phyloP scores from a whole-genome alignment of 73 alveolate species.

The Breviolum minutum region DNA sequence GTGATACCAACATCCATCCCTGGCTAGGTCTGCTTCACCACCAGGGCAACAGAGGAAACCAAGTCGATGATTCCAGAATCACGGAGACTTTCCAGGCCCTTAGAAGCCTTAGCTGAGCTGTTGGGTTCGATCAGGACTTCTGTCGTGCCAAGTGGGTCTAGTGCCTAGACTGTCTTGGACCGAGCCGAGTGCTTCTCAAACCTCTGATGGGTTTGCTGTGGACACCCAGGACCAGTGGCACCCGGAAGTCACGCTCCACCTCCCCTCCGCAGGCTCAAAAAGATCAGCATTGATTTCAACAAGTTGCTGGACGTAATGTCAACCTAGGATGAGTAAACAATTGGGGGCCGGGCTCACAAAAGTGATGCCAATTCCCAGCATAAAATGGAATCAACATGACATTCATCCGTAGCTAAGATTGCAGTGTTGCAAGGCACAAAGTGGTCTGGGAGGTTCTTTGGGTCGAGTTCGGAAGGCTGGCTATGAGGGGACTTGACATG shows the following conservation, averaged over 20 bases:
- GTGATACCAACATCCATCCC: background rate
- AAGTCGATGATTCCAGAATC: background rate
- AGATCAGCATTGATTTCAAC: background rate
- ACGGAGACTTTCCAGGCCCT: background rate
- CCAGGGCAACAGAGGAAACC: slow-evolving; percentile 11
- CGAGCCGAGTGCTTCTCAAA: background rate
- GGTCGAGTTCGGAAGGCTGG: slow-evolving; percentile 28
- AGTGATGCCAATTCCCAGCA: background rate
- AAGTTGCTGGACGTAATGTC: background rate
- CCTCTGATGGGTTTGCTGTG: background rate
- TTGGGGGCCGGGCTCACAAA: background rate
- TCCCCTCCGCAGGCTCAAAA: slow-evolving; percentile 1
- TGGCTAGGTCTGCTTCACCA: slow-evolving; percentile 35
- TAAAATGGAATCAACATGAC: too few relatives aligned
- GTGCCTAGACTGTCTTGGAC: background rate
- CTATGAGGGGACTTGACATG: background rate
- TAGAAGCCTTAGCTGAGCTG: background rate
- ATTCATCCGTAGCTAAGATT: too few relatives aligned
- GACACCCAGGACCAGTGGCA: background rate
- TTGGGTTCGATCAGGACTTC: background rate
- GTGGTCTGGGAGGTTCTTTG: slow-evolving; percentile 31
- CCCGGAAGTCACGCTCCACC: background rate
- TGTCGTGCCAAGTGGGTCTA: background rate
- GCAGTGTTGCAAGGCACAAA: background rate
- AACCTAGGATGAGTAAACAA: background rate